These are phyloP conservation scores for Bacidia rubella DNA, from an alignment of 495 filamentous ascomycete species.

Conservation along the genomic window DNA sequence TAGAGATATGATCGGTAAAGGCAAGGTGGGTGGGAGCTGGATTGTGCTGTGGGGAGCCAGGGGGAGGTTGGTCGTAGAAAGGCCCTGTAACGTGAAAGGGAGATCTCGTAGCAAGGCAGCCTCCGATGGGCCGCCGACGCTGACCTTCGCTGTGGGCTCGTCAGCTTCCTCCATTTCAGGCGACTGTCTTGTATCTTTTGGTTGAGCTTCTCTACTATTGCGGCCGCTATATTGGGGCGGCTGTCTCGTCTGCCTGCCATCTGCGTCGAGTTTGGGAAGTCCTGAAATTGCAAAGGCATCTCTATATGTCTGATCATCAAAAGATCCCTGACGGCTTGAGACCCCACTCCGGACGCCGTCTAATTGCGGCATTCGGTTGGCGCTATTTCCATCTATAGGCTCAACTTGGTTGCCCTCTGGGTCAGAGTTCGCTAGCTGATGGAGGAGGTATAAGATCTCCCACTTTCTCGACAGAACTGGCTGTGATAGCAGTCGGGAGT, in stretches of 20 bases:
- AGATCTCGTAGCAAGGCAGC: slow-evolving; percentile 72
- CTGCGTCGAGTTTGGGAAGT: slow-evolving; percentile 28
- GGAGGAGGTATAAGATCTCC: slow-evolving; percentile 84
- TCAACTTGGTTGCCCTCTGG: slow-evolving; percentile 18
- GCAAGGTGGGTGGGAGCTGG: slow-evolving; percentile 63
- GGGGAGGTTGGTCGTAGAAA: slow-evolving; percentile 71
- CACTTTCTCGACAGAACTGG: slow-evolving; percentile 92
- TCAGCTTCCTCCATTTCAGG: neutral
- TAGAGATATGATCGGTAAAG: slow-evolving; percentile 73
- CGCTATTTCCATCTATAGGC: slow-evolving; percentile 16
- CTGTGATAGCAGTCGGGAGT: slow-evolving; percentile 71
- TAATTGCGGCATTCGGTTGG: too few relatives aligned
- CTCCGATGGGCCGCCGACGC: slow-evolving; percentile 34
- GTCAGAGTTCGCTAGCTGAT: slow-evolving; percentile 56
- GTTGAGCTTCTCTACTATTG: neutral
- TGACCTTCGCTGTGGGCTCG: neutral
- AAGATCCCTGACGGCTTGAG: neutral
- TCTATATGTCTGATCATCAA: slow-evolving; percentile 24
- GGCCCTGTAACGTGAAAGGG: slow-evolving; percentile 86
- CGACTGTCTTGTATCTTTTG: neutral
- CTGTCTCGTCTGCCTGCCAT: neutral
- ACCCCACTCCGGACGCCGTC: too few relatives aligned
- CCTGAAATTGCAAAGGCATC: slow-evolving; percentile 45
- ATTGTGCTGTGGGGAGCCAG: slow-evolving; percentile 53
- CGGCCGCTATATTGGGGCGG: neutral